A percentile compares a stretch with the other conserved stretches of the same genome.
These are phyloP conservation scores for Capsella bursapastoris DNA, from an alignment of 345 rosid genomes.

Conservation along the genomic window DNA sequence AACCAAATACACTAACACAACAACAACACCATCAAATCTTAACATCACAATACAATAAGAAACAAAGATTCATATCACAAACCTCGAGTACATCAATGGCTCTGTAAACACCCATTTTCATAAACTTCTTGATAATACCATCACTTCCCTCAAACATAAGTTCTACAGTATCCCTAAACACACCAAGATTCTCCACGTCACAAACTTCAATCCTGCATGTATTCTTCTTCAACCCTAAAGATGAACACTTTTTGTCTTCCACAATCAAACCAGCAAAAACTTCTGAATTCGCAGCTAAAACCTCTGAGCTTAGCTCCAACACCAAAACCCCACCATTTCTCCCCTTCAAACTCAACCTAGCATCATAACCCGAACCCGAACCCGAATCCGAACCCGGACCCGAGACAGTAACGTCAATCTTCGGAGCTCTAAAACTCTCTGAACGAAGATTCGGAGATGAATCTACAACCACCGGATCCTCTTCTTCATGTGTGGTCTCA, in stretches of 20 bases:
- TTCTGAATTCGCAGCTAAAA: slow-evolving; percentile 66
- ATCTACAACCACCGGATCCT: slow-evolving; percentile 28
- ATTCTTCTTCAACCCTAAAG: slow-evolving; percentile 45
- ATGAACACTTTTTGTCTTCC: slow-evolving; percentile 38
- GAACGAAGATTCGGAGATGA: slow-evolving; percentile 44
- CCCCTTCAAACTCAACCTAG: slow-evolving; percentile 74
- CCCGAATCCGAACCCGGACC: slow-evolving; percentile 34
- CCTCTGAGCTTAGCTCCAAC: slow-evolving; percentile 71
- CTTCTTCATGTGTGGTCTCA: slow-evolving; percentile 40
- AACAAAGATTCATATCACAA: slow-evolving; percentile 17
- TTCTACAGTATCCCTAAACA: slow-evolving; percentile 77
- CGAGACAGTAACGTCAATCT: slow-evolving; percentile 38
- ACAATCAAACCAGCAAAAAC: slow-evolving; percentile 62
- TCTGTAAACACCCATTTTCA: slow-evolving; percentile 72
- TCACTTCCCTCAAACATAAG: slow-evolving; percentile 78
- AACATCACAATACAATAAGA: neutral
- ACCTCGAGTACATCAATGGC: slow-evolving; percentile 92
- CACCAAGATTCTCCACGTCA: slow-evolving; percentile 80
- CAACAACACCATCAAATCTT: neutral
- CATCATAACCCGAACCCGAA: slow-evolving; percentile 47
- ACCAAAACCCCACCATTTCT: slow-evolving; percentile 70
- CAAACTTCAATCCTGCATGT: slow-evolving; percentile 77
- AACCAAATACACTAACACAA: neutral
- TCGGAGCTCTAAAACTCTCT: slow-evolving; percentile 49
- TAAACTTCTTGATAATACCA: slow-evolving; percentile 54